A percentile compares a stretch with the other conserved stretches of the same genome.
Evolutionary conservation across 768 basidiomycete species (phyloP).

Genomic region (Lactarius sanguifluus): DNA sequence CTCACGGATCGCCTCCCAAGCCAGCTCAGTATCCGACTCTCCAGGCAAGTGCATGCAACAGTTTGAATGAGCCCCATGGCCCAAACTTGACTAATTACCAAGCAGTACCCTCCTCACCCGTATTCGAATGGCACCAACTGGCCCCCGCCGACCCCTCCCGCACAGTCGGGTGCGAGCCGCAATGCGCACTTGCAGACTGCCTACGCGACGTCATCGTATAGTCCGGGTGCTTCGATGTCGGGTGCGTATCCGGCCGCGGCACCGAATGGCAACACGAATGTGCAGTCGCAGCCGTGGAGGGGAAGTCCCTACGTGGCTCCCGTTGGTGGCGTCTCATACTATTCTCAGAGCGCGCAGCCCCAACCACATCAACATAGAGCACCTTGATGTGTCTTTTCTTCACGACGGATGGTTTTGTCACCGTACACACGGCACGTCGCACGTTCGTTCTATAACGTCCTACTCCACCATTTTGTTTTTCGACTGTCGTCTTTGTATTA

Average conservation of each 20-base stretch:
- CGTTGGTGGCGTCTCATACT: constrained; percentile 13
- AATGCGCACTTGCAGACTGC: constrained; percentile 9
- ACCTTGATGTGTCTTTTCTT: constrained; percentile 5
- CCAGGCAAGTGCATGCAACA: constrained; percentile 11
- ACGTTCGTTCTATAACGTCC: background rate
- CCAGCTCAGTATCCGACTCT: constrained; percentile 7
- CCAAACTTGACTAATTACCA: background rate
- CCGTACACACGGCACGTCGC: background rate
- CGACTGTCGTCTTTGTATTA: constrained; percentile 4
- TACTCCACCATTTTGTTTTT: background rate
- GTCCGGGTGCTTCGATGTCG: constrained; percentile 18
- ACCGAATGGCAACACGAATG: constrained; percentile 13
- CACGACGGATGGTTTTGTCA: background rate
- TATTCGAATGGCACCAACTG: constrained; percentile 24
- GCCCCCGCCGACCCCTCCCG: constrained; percentile 6
- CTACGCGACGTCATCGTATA: constrained; percentile 12
- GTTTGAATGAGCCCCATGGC: background rate
- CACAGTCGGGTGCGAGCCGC: constrained; percentile 12
- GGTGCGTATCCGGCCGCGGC: constrained; percentile 8
- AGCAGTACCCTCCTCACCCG: constrained; percentile 11
- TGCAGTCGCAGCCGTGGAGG: constrained; percentile 17
- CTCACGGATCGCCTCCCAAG: constrained; percentile 10
- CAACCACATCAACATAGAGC: constrained; percentile 27
- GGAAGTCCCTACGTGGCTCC: constrained; percentile 16
- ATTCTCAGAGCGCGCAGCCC: constrained; percentile 15